A percentile compares a stretch with the other conserved stretches of the same genome.
These are phyloP conservation scores for Cephaloascus fragrans DNA, from an alignment of 805 yeast species.

Conservation along the genomic window DNA sequence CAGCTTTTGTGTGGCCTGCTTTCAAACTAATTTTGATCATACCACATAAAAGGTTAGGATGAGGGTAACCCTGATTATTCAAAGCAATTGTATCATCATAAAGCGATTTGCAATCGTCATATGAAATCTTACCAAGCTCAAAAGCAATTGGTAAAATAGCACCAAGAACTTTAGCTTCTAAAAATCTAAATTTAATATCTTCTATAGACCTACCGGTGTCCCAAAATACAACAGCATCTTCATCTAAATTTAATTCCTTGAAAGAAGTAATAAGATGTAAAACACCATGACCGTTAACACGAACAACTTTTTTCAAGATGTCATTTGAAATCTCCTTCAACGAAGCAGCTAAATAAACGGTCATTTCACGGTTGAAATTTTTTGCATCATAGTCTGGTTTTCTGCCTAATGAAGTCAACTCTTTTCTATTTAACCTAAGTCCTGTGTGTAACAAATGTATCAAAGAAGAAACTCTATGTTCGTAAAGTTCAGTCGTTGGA, in stretches of 20 bases:
- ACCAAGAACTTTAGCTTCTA: slow-evolving; percentile 59
- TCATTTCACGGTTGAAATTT: slow-evolving; percentile 45
- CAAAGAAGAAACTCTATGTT: slow-evolving; percentile 35
- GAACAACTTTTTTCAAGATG: slow-evolving; percentile 31
- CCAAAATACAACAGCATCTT: slow-evolving; percentile 66
- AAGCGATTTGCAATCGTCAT: slow-evolving; percentile 36
- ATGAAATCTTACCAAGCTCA: slow-evolving; percentile 47
- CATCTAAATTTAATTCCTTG: slow-evolving; percentile 48
- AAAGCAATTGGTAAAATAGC: slow-evolving; percentile 58
- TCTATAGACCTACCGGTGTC: slow-evolving; percentile 45
- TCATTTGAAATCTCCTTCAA: slow-evolving; percentile 44
- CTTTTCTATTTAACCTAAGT: slow-evolving; percentile 43
- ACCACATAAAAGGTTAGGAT: slow-evolving; percentile 49
- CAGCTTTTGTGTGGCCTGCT: slow-evolving; percentile 56
- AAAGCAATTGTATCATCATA: background rate
- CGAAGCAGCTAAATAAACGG: slow-evolving; percentile 36
- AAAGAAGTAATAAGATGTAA: slow-evolving; percentile 48
- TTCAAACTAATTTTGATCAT: slow-evolving; percentile 66
- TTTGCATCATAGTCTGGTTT: slow-evolving; percentile 53
- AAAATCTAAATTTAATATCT: slow-evolving; percentile 31
- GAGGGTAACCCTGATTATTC: slow-evolving; percentile 11
- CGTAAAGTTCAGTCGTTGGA: slow-evolving; percentile 36
- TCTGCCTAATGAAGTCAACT: slow-evolving; percentile 43
- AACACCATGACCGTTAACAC: slow-evolving; percentile 42
- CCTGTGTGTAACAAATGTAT: slow-evolving; percentile 47